Base-by-base conservation (phyloP, 2,329 filamentous ascomycete species). In the Colletotrichum paranaense region DNA sequence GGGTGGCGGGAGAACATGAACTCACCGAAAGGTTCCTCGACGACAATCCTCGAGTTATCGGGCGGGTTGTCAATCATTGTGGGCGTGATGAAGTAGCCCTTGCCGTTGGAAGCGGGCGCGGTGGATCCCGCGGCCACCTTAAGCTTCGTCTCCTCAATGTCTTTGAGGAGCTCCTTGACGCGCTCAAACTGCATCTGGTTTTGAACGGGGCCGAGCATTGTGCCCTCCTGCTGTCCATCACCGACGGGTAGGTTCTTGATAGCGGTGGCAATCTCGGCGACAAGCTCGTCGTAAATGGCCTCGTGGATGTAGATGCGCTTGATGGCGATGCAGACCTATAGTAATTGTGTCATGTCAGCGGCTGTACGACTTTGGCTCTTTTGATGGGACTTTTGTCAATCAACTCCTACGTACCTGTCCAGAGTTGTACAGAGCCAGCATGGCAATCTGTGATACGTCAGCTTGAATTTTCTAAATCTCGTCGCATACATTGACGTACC, bases 151-250 rank as follows among this genome's bases (percentile, higher is more conserved):
- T 66, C 28, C 46, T 75, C 73, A 2, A 75, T 74, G 26, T 73
- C 72, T 42, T 62, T 67, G 59, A 75, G 72, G 2, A 75, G 64
- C 19, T 64, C 72, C 74, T 67, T 75, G 74, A 75, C 67, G 57
- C 56, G 74, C 62, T 92, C 88, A 78, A 87, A 93, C 80, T 93
- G 92, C 86, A 90, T 88, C 75, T 86, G 81, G 80, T 93, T 93
- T 73, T 91, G 90, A 2, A 93, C 81, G 0, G 92, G 92, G 0
- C 90, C 88, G 68, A 90, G 64, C n/a, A 74, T 65, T 4, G 67
- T 75, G 64, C 68, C 72, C 19, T 65, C 68, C 53, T 60, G 22
- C 26, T 64, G 65, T 11, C 74, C 74, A 60, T 75, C 74, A 7
- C 74, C 74, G 26, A 75, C 56, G 2, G 67, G 64, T 5, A 75